Base-by-base conservation (phyloP, 2,329 filamentous ascomycete genomes). In the Colletotrichum salicis region DNA sequence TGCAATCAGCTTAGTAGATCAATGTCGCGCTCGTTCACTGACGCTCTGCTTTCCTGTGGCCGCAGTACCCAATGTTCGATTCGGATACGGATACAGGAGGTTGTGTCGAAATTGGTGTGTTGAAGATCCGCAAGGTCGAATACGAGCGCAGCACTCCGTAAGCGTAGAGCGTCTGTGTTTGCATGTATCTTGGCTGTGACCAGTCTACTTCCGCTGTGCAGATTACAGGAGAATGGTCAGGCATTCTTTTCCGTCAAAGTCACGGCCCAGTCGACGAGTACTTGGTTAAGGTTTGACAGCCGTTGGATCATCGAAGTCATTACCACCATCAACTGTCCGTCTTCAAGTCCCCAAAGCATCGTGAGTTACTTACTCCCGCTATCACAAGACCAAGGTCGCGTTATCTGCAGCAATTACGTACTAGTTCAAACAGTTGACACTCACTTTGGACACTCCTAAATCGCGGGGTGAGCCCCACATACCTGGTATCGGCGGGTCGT, bases 391-490 rank as follows among this genome's bases (percentile, higher is more conserved):
- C 45, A 5, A 35, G 29, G 52, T 54, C n/a, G 52, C 27, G 60
- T 54, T 63, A 63, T 63, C n/a, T 63, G n/a, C 19, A 48, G 41
- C 8, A 48, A 54, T 54, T 63, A 63, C 45, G 45, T 63, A 63
- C n/a, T 27, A 63, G 13, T 54, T 63, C 27, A 22, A 35, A 63
- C 41, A 54, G 19, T 63, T 54, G 29, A 54, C 45, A 54, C 19
- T 52, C 45, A 54, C 19, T 52, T 54, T 54, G 19, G 19, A 29
- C 27, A 29, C 27, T 29, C 27, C 27, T 29, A 29, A 48, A 48
- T 48, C 41, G 41, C 41, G 41, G 41, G 41, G 41, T 48, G 41
- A 48, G 41, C 15, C 41, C 41, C 41, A 48, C 41, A 48, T 8
- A 48, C 2, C 41, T 48, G 41, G 41, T 48, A 48, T 48, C 41